Percentiles rank a stretch among this genome's conserved stretches.
These are phyloP conservation scores for Anthoceros angustus DNA, from an alignment of 225 moss, liverwort and hornwort genomes.

Conservation along the genomic window DNA sequence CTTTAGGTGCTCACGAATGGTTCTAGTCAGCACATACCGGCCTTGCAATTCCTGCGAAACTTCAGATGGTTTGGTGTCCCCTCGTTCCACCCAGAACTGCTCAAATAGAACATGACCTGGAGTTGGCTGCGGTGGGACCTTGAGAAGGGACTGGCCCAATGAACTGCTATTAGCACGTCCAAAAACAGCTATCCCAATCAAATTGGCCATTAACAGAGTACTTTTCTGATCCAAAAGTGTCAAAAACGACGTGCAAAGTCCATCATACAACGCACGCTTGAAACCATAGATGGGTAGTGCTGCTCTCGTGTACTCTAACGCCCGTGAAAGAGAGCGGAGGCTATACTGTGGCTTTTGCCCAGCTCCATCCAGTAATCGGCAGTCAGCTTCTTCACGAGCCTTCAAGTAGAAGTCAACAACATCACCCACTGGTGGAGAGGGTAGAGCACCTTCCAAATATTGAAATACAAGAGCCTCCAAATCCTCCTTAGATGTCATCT, in stretches of 20 bases:
- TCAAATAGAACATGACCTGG: constrained; percentile 71
- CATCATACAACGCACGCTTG: constrained; percentile 79
- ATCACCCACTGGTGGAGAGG: constrained; percentile 78
- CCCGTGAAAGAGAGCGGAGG: constrained; percentile 73
- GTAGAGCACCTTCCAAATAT: constrained; percentile 66
- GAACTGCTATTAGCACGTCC: constrained; percentile 38
- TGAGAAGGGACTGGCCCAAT: constrained; percentile 60
- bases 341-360: constrained; percentile 93
- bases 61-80: constrained; percentile 41
- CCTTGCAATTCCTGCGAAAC: constrained; percentile 43
- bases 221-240: constrained; percentile 86
- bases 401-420: constrained; percentile 72
- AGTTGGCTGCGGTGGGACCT: constrained; percentile 71
- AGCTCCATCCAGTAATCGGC: constrained; percentile 70
- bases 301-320: constrained; percentile 76
- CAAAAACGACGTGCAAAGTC: constrained; percentile 90
- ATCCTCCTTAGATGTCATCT: constrained; percentile 75
- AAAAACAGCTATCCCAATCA: constrained; percentile 53
- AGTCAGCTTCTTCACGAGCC: constrained; percentile 74
- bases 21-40: constrained; percentile 69
- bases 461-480: constrained; percentile 64
- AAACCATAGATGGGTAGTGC: constrained; percentile 88
- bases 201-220: constrained; percentile 65
- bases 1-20: constrained; percentile 80
- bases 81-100: constrained; percentile 88